Evolutionary conservation across 176 grass and related monocot species (phyloP).

Genomic region (Cenchrus americanus): DNA sequence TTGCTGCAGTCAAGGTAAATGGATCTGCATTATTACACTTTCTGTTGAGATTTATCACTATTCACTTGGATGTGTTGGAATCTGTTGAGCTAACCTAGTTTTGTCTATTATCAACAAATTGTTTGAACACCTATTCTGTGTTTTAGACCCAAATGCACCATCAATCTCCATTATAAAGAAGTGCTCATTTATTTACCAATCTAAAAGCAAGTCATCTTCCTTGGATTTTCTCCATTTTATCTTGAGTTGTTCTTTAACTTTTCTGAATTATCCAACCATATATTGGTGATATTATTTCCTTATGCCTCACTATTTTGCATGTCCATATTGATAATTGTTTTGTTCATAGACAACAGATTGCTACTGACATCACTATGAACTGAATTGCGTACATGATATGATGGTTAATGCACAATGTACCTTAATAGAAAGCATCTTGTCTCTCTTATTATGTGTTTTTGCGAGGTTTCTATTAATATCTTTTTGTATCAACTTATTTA

Average conservation of each 20-base stretch:
- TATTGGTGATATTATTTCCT: conserved; percentile 8
- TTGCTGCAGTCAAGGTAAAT: conserved; percentile 87
- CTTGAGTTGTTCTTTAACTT: background rate
- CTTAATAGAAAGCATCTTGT: conserved; percentile 16
- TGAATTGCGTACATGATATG: conserved; percentile 6
- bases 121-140: background rate
- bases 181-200: background rate
- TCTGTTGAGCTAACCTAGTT: conserved; percentile 12
- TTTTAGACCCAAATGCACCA: background rate
- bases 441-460: background rate
- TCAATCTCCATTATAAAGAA: background rate
- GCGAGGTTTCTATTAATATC: background rate
- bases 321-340: background rate
- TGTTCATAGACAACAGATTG: background rate
- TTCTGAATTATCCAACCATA: background rate
- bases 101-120: background rate
- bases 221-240: background rate
- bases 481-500: background rate
- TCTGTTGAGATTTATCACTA: conserved; percentile 13
- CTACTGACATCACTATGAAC: background rate
- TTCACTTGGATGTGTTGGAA: conserved; percentile 15
- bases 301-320: background rate
- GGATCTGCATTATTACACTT: conserved; percentile 5
- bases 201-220: background rate
- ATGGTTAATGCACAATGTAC: background rate